Percentiles rank a stretch among this genome's conserved stretches.
These are phyloP conservation scores for Polytrichum commune DNA, from an alignment of 225 moss, liverwort and hornwort species.

Conservation along the genomic window DNA sequence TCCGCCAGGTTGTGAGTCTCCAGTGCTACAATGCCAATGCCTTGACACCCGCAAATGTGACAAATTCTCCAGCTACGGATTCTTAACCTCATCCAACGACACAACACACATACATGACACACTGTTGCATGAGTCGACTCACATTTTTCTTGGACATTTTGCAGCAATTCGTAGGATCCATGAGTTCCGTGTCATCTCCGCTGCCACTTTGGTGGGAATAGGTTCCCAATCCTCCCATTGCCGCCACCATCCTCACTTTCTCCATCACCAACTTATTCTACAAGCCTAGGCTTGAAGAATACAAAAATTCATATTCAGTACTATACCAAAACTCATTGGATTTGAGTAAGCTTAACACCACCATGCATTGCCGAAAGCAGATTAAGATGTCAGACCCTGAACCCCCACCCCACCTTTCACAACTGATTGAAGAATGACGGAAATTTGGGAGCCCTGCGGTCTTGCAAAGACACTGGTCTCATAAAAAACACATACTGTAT, in stretches of 20 bases:
- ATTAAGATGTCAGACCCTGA: too few species aligned
- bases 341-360: too few species aligned
- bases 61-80: too few species aligned
- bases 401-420: too few species aligned
- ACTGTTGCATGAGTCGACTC: not conserved
- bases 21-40: too few species aligned
- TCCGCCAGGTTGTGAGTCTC: too few species aligned
- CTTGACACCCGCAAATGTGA: too few species aligned
- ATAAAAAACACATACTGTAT: not conserved
- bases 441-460: not conserved
- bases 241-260: conserved; percentile 6
- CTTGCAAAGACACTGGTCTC: not conserved
- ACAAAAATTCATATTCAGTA: too few species aligned
- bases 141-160: conserved; percentile 11
- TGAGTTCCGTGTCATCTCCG: conserved; percentile 1
- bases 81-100: too few species aligned
- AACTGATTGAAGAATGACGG: too few species aligned
- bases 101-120: not conserved
- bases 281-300: not conserved
- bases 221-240: not conserved
- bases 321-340: too few species aligned
- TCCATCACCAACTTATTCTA: conserved; percentile 8
- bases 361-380: too few species aligned
- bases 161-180: conserved; percentile 10
- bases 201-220: not conserved